Evolutionary conservation across 2,329 filamentous ascomycete genomes (phyloP).

Genomic region (Clarireedia sp.): DNA sequence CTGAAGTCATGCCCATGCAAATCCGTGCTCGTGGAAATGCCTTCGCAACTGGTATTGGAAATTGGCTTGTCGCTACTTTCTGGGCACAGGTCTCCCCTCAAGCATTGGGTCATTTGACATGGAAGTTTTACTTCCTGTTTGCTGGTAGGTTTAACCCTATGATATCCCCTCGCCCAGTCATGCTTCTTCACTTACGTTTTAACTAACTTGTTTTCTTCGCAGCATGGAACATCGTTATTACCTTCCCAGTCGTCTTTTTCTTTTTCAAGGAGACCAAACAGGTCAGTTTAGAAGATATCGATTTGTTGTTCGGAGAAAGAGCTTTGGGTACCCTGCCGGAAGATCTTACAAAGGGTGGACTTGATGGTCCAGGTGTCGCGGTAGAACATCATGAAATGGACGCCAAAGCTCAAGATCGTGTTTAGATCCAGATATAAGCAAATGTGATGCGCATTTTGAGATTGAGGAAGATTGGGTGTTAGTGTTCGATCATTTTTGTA

Average conservation of each 20-base stretch:
- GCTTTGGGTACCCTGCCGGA: slow-evolving; percentile 39
- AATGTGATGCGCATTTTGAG: background rate
- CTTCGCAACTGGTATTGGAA: slow-evolving; percentile 49
- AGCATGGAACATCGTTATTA: slow-evolving; percentile 27
- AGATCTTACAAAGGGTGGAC: slow-evolving; percentile 30
- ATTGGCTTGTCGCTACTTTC: slow-evolving; percentile 51
- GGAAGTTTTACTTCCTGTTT: slow-evolving; percentile 52
- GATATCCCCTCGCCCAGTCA: background rate
- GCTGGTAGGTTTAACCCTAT: slow-evolving; percentile 25
- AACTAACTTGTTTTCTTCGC: background rate
- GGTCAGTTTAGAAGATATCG: slow-evolving; percentile 28
- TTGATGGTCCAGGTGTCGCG: background rate
- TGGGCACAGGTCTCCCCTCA: slow-evolving; percentile 51
- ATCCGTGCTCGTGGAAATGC: slow-evolving; percentile 53
- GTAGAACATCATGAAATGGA: slow-evolving; percentile 7
- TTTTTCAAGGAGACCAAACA: slow-evolving; percentile 30
- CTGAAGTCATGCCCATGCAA: slow-evolving; percentile 59
- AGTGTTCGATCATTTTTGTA: too few relatives aligned
- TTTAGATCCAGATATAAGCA: background rate
- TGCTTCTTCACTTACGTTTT: too few relatives aligned
- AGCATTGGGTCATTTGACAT: slow-evolving; percentile 40
- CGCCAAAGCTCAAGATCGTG: slow-evolving; percentile 1
- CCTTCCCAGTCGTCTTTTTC: slow-evolving; percentile 29
- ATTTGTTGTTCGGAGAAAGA: slow-evolving; percentile 29
- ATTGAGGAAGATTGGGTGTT: too few relatives aligned